Evolutionary conservation across 1,284 basidiomycete species (phyloP).

Genomic region (Fistulinella cinereoalba): DNA sequence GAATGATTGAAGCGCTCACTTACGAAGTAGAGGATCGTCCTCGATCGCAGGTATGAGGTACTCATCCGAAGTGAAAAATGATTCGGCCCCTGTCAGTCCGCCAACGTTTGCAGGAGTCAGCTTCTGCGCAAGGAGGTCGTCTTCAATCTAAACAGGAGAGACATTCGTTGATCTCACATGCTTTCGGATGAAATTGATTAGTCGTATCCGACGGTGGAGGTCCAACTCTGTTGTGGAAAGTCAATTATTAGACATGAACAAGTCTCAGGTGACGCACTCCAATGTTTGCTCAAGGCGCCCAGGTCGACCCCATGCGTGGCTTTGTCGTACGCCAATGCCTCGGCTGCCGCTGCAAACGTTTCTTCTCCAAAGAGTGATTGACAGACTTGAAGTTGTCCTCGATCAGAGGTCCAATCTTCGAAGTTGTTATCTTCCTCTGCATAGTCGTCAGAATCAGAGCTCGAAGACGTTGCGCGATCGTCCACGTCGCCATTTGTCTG

Average conservation of each 20-base stretch:
- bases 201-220: constrained; percentile 70
- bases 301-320: constrained; percentile 62
- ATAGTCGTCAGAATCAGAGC: constrained; percentile 33
- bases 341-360: constrained; percentile 56
- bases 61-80: constrained; percentile 69
- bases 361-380: constrained; percentile 81
- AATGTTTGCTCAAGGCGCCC: constrained; percentile 42
- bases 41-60: constrained; percentile 78
- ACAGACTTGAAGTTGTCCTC: constrained; percentile 52
- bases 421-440: constrained; percentile 68
- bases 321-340: constrained; percentile 67
- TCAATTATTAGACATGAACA: constrained; percentile 2
- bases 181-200: constrained; percentile 87
- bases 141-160: constrained; percentile 10
- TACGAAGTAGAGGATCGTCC: constrained; percentile 88
- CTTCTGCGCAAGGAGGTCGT: constrained; percentile 42
- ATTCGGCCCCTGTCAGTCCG: constrained; percentile 54
- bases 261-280: constrained; percentile 45
- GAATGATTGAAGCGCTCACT: constrained; percentile 22
- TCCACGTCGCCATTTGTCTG: constrained; percentile 11
- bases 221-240: constrained; percentile 44
- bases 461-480: constrained; percentile 12
- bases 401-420: constrained; percentile 81
- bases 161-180: constrained; percentile 41
- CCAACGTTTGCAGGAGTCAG: constrained; percentile 43